Conservation (phyloP, 1,284 basidiomycete species). For the Bjerkandera adusta region DNA sequence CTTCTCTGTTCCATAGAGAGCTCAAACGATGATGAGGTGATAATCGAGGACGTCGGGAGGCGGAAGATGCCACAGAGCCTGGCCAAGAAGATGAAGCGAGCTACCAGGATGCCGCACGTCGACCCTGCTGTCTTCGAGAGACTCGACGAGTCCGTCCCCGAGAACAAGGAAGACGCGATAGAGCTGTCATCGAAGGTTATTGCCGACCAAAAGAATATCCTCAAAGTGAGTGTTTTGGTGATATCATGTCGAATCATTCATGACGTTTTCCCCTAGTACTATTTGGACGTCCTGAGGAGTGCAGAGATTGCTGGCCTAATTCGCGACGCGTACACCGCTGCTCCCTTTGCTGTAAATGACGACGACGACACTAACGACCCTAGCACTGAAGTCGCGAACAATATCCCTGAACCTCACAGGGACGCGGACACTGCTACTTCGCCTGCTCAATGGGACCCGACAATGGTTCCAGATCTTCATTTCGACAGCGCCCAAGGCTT, state of each 20-base stretch:
- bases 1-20: slow-evolving; percentile 1
- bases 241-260: no score
- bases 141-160: slow-evolving; percentile 27
- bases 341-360: not conserved
- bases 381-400: no score
- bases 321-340: slow-evolving; percentile 21
- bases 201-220: slow-evolving; percentile 21
- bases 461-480: slow-evolving; percentile 44
- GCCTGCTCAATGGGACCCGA: no score
- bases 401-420: no score
- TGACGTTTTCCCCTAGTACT: slow-evolving; percentile 4
- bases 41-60: not conserved
- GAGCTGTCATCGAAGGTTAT: slow-evolving; percentile 21
- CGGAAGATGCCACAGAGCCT: slow-evolving; percentile 7
- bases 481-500: slow-evolving; percentile 48
- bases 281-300: slow-evolving; percentile 23
- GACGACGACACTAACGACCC: no score
- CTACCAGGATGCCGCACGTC: slow-evolving; percentile 4
- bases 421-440: no score
- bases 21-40: slow-evolving; percentile 3
- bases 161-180: slow-evolving; percentile 21
- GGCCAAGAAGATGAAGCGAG: slow-evolving; percentile 12
- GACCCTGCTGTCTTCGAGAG: slow-evolving; percentile 27
- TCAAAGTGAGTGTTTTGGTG: slow-evolving; percentile 26
- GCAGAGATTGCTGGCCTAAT: slow-evolving; percentile 15